Conservation (phyloP, 2,329 filamentous ascomycete genomes). For the Clarireedia paspali region DNA sequence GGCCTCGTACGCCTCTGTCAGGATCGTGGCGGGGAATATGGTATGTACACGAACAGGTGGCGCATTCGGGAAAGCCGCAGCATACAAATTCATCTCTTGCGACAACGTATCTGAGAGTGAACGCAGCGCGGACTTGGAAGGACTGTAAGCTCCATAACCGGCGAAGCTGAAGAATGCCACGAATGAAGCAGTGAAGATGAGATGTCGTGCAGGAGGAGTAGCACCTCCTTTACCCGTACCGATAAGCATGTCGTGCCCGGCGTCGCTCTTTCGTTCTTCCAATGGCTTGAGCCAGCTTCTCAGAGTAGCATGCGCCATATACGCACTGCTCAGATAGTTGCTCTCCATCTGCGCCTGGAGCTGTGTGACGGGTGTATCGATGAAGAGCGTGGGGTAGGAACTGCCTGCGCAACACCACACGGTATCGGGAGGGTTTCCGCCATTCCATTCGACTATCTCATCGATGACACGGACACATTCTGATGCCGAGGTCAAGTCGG, state of each 20-base stretch:
- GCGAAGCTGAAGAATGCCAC: constrained; percentile 66
- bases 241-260: neutral
- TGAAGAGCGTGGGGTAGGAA: constrained; percentile 65
- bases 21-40: constrained; percentile 58
- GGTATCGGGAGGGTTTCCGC: constrained; percentile 62
- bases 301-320: constrained; percentile 75
- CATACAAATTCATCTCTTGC: constrained; percentile 79
- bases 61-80: constrained; percentile 57
- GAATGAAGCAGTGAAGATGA: constrained; percentile 78
- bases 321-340: constrained; percentile 79
- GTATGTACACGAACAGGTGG: neutral
- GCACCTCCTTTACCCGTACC: no score
- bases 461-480: constrained; percentile 41
- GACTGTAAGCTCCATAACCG: constrained; percentile 76
- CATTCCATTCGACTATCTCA: constrained; percentile 71
- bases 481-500: neutral
- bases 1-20: constrained; percentile 65
- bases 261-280: constrained; percentile 31
- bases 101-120: constrained; percentile 73
- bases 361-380: constrained; percentile 60
- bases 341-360: constrained; percentile 76
- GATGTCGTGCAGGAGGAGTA: constrained; percentile 40
- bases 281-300: constrained; percentile 58
- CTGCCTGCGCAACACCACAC: constrained; percentile 83
- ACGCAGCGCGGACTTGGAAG: constrained; percentile 75